These are phyloP conservation scores for Zoysia matrella DNA, from an alignment of 202 grass and related monocot species.

Conservation along the genomic window DNA sequence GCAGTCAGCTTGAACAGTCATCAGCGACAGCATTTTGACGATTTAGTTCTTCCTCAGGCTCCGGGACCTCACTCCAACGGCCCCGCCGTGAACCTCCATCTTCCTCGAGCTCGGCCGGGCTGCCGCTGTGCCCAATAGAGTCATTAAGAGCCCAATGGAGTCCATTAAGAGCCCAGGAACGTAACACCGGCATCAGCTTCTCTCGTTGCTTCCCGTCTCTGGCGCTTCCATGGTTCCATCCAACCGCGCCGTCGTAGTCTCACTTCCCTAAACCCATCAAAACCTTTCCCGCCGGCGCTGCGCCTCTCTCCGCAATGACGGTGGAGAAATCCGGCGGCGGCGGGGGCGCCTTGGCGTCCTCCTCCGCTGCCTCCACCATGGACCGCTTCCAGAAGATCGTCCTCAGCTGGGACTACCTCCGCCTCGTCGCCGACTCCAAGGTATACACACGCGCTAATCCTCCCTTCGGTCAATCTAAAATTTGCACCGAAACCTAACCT, in stretches of 20 bases:
- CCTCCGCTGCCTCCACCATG: conserved; percentile 36
- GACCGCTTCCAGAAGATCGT: conserved; percentile 78
- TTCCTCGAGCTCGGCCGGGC: no score
- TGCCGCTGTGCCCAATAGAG: no score
- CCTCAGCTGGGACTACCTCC: conserved; percentile 93
- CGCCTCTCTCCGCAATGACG: conserved; percentile 45
- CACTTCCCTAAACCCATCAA: conserved; percentile 30
- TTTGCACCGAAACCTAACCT: conserved; percentile 17
- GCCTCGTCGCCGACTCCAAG: conserved; percentile 66
- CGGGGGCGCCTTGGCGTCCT: conserved; percentile 35
- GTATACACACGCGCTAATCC: conserved; percentile 32
- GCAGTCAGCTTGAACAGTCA: no score
- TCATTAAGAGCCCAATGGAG: no score
- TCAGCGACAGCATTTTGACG: no score
- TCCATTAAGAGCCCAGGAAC: background rate
- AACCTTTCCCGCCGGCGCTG: conserved; percentile 13
- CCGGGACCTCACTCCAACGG: no score
- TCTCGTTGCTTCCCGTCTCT: background rate
- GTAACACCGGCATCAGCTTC: background rate
- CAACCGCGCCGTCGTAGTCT: background rate
- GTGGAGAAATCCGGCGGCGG: conserved; percentile 54
- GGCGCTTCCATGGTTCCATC: background rate
- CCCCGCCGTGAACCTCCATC: no score
- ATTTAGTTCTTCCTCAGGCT: no score
- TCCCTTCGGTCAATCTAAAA: background rate